These are phyloP conservation scores for Neurospora sp. DNA, from an alignment of 495 filamentous ascomycete species.

Conservation along the genomic window DNA sequence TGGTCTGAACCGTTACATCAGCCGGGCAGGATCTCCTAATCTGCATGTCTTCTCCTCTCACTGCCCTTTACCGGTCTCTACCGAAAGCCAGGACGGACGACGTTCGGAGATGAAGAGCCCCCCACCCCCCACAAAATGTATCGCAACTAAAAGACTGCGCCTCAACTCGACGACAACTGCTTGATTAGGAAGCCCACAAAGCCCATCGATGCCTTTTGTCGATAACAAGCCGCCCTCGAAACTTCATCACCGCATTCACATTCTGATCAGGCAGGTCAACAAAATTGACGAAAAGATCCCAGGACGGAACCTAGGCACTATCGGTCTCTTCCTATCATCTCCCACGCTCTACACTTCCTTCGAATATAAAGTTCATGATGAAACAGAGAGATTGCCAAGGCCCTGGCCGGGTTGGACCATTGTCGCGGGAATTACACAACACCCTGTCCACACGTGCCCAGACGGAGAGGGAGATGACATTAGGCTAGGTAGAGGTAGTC, in stretches of 20 bases:
- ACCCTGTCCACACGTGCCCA: neutral
- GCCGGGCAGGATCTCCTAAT: neutral
- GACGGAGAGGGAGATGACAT: neutral
- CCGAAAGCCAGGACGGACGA: neutral
- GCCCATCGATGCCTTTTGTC: neutral
- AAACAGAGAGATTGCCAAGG: neutral
- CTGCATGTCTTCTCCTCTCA: neutral
- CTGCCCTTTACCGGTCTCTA: neutral
- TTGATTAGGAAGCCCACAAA: neutral
- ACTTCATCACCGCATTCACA: neutral
- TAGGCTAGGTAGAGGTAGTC: neutral
- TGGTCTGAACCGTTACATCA: neutral
- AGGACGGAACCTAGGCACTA: neutral
- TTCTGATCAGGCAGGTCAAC: neutral
- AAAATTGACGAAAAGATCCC: neutral
- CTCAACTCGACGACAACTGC: neutral
- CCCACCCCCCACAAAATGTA: neutral
- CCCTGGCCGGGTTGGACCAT: neutral
- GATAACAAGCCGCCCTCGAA: neutral
- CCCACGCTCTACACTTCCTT: neutral
- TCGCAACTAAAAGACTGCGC: neutral
- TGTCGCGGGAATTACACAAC: neutral
- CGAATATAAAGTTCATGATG: neutral
- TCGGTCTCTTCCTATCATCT: neutral
- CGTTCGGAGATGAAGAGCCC: neutral